Evolutionary conservation across 2,329 filamentous ascomycete species (phyloP), one percentile per base, ranked within the genome.

Genomic region (Apiospora saccharicola): DNA sequence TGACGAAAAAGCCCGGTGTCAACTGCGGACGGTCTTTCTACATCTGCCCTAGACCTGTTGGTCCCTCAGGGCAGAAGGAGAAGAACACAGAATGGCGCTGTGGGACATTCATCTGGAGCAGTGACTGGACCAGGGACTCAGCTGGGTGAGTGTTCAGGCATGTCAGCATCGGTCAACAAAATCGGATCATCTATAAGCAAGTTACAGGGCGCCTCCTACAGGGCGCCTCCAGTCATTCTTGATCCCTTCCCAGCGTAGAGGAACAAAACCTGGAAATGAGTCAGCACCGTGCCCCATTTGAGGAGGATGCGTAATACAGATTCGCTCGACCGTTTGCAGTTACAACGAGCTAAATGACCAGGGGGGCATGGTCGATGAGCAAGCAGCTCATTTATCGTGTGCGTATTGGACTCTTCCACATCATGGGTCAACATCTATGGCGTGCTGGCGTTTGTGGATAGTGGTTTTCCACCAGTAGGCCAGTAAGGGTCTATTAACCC

Each of bases 51-150:
- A 88, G 92, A 53, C 96, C 96, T 4, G 83, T 98, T 1, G 96
- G 95, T 0, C 95, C 95, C 1, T 93, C 92, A 34, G 96, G 95
- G 0, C 90, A 92, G 76, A 96, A 96, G 80, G 95, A 97, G 82
- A 92, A 86, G 73, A 92, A 91, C 2, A 95, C 94, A 0, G 88
- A 96, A 79, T 98, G 95, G 94, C 90, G 94, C 61, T 98, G 96
- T 81, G 86, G 88, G 2, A 98, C 94, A 0, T 98, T 98, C 77
- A 94, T 92, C 44, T 91, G 89, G 90, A 89, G 87, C 74, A 90
- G 88, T 70, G 88, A 90, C 74, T 90, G 89, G 89, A 87, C 81
- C 30, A 78, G 79, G 6, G 74, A 71, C 12, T 26, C 53, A 37
- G 53, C 34, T 14, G 68, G 30, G 24, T 70, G 68, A 70, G 57